Evolutionary conservation across 2,329 filamentous ascomycete genomes (phyloP), one percentile per base, ranked within the genome.

Genomic region (Microdochium nivale): DNA sequence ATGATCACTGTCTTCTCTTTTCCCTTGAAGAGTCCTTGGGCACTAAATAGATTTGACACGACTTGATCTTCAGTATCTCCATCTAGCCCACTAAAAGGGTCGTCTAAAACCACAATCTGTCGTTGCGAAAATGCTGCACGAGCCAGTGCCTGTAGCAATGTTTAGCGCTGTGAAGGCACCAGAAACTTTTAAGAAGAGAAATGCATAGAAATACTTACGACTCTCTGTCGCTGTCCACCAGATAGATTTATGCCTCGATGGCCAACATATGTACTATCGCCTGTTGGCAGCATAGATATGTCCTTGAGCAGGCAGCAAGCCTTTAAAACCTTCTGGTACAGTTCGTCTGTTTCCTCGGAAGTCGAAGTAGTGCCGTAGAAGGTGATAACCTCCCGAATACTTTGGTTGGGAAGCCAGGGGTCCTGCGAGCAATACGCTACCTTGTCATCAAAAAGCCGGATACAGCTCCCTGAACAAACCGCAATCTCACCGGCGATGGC

Each of bases 61-160:
- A 79, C 63, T 2, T 62, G 55, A 7, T 66, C 58, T 11, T 71
- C 65, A 0, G 77, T 80, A 3, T 67, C 60, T 1, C 65, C 63
- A 52, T 77, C 75, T 2, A 78, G 63, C 0, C 67, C 70, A 48
- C 73, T 73, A 33, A 78, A 69, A 0, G 68, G 60, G 49, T 79
- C 74, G 51, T 79, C 76, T 1, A 79, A 58, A 2, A 79, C 30
- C 1, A 75, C 19, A 1, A 76, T 59, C 1, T 66, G 57, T 7
- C 59, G 62, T 9, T 64, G 55, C 1, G 70, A 64, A 52, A 75
- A 79, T 0, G 78, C 59, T 1, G 75, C 74, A 16, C 76, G 65
- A 3, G 76, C 75, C 1, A 78, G 59, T 2, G 71, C 67, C 62
- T 72, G 23, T 11, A 16, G 21, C 8, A 30, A 30, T n/a, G n/a